Evolutionary conservation across 2,329 filamentous ascomycete species (phyloP).

Genomic region (Hawksworthiomyces lignivorus): DNA sequence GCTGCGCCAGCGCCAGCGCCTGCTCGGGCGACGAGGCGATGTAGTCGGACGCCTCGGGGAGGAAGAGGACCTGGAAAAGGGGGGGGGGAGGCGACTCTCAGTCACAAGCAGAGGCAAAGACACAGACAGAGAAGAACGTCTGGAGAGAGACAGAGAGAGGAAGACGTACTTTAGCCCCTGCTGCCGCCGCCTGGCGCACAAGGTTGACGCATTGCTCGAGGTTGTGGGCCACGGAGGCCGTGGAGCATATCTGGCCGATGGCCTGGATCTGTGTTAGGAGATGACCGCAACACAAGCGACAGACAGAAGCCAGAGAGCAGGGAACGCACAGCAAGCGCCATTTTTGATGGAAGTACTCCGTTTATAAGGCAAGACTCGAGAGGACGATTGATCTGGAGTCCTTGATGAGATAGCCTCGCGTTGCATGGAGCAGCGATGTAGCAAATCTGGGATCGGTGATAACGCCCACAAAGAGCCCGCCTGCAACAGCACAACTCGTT

Average conservation of each 20-base stretch:
- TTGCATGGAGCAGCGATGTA: no score
- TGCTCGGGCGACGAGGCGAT: conserved; percentile 63
- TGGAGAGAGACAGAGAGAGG: conserved; percentile 2
- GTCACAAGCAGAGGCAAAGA: neutral
- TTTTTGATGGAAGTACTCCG: no score
- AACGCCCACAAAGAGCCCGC: no score
- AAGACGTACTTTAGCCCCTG: conserved; percentile 63
- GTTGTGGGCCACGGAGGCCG: conserved; percentile 68
- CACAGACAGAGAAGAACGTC: no score
- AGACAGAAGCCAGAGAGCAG: neutral
- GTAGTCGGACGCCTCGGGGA: conserved; percentile 89
- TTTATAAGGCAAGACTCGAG: no score
- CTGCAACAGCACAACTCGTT: no score
- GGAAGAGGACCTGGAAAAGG: conserved; percentile 62
- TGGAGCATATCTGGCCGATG: conserved; percentile 84
- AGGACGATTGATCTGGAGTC: no score
- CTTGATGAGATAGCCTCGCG: no score
- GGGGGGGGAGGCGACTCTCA: no score
- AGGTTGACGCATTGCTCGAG: conserved; percentile 68
- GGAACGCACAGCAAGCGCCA: conserved; percentile 10
- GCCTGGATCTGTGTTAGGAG: conserved; percentile 45
- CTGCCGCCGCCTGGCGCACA: conserved; percentile 62
- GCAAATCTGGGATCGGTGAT: no score
- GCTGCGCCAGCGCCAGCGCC: conserved; percentile 61
- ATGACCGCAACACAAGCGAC: no score